Percentiles rank a stretch among this genome's conserved stretches.
Evolutionary conservation across 1,284 basidiomycete genomes (phyloP).

Genomic region (Puccinia coronata): DNA sequence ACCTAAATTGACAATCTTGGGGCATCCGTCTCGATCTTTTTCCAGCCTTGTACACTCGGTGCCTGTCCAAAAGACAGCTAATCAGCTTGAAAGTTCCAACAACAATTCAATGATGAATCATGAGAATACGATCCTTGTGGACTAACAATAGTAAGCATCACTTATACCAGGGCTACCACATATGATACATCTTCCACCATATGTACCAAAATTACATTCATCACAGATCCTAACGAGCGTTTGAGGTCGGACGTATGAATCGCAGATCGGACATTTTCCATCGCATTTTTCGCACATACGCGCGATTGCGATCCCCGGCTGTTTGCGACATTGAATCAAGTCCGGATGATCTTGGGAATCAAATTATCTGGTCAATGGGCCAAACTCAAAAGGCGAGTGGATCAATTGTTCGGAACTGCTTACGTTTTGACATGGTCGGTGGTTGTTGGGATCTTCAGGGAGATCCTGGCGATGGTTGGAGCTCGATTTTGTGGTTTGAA

Average conservation of each 20-base stretch:
- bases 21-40: slow-evolving; percentile 97
- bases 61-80: slow-evolving; percentile 10
- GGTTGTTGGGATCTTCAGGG: no score
- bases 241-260: slow-evolving; percentile 97
- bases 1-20: slow-evolving; percentile 95
- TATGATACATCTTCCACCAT: slow-evolving; percentile 94
- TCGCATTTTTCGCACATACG: slow-evolving; percentile 98
- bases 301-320: slow-evolving; percentile 94
- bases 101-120: not conserved
- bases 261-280: slow-evolving; percentile 98
- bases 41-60: slow-evolving; percentile 81
- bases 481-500: not conserved
- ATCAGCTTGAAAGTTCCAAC: not conserved
- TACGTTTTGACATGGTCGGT: slow-evolving; percentile 19
- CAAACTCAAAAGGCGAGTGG: not conserved
- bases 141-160: slow-evolving; percentile 94
- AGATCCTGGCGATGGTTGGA: no score
- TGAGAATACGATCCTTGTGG: slow-evolving; percentile 57
- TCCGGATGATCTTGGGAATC: slow-evolving; percentile 64
- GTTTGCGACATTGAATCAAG: slow-evolving; percentile 93
- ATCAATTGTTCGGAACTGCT: not conserved
- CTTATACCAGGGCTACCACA: slow-evolving; percentile 87
- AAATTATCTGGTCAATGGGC: not conserved
- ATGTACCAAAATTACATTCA: slow-evolving; percentile 96
- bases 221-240: slow-evolving; percentile 97